These are phyloP conservation scores for Xerocomus minutiporus DNA, from an alignment of 1,284 basidiomycete genomes.

Conservation along the genomic window DNA sequence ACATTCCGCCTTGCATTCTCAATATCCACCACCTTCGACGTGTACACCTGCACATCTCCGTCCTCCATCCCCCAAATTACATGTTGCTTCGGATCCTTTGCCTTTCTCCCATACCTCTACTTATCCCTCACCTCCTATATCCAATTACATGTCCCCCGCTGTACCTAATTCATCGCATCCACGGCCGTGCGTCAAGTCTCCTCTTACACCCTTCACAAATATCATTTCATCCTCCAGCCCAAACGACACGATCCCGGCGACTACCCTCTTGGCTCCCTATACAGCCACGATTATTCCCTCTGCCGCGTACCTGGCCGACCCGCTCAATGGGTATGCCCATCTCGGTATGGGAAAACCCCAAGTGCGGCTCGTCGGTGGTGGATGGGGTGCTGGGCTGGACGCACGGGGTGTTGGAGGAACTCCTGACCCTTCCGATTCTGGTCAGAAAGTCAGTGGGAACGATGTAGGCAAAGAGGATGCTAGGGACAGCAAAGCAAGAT, in stretches of 20 bases:
- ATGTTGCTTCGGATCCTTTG: constrained; percentile 26
- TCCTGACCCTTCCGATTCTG: constrained; percentile 6
- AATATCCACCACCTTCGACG: constrained; percentile 4
- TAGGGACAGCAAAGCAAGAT: constrained; percentile 51
- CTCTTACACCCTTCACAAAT: constrained; percentile 33
- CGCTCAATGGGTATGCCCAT: constrained; percentile 66
- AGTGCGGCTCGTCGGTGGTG: constrained; percentile 79
- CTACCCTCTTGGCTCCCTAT: constrained; percentile 52
- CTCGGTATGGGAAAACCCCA: constrained; percentile 71
- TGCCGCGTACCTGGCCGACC: constrained; percentile 58
- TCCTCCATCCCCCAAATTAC: constrained; percentile 29
- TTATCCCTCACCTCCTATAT: constrained; percentile 32
- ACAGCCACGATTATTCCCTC: constrained; percentile 58
- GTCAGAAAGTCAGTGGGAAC: constrained; percentile 1
- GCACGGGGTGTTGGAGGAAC: constrained; percentile 69
- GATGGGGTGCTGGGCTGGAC: constrained; percentile 80
- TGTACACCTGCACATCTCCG: constrained; percentile 28
- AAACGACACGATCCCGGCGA: constrained; percentile 44
- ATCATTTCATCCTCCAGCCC: constrained; percentile 31
- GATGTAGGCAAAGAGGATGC: constrained; percentile 5
- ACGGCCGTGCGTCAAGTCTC: constrained; percentile 34
- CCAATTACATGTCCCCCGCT: constrained; percentile 19
- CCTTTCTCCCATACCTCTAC: constrained; percentile 26
- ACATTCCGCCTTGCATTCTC: constrained; percentile 4
- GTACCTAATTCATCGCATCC: constrained; percentile 33